phyloP scores from a whole-genome alignment of 768 basidiomycete species.

The Lenzites betulinus region DNA sequence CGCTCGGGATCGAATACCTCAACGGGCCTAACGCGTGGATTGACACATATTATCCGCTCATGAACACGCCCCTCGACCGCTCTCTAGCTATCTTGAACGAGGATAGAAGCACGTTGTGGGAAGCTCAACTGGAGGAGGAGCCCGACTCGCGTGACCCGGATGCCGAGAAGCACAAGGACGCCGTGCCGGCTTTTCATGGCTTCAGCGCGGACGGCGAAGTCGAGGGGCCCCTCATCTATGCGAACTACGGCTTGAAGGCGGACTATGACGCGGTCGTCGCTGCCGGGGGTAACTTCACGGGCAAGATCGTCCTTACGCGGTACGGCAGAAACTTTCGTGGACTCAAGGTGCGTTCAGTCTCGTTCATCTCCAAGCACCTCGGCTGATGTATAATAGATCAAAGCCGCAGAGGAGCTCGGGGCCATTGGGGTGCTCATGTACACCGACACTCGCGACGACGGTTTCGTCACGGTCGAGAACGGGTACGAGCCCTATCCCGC shows the following conservation, averaged over 20 bases:
- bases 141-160: conserved; percentile 75
- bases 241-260: conserved; percentile 74
- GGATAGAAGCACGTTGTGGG: conserved; percentile 65
- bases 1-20: conserved; percentile 50
- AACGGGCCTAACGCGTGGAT: conserved; percentile 72
- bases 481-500: conserved; percentile 78
- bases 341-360: conserved; percentile 58
- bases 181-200: conserved; percentile 83
- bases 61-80: conserved; percentile 76
- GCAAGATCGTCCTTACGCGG: conserved; percentile 75
- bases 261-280: conserved; percentile 69
- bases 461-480: conserved; percentile 70
- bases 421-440: conserved; percentile 81
- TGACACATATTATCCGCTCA: conserved; percentile 83
- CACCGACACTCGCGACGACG: conserved; percentile 85
- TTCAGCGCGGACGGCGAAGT: conserved; percentile 76
- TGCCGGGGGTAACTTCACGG: conserved; percentile 70
- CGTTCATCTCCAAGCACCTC: neutral
- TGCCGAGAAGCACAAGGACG: conserved; percentile 63
- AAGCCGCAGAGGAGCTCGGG: conserved; percentile 81
- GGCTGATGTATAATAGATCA: conserved; percentile 46
- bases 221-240: conserved; percentile 70
- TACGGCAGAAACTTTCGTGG: conserved; percentile 83
- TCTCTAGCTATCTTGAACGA: conserved; percentile 64
- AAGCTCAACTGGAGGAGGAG: conserved; percentile 71